Evolutionary conservation across 2,329 filamentous ascomycete genomes (phyloP), one percentile per base, ranked within the genome.

Genomic region (Elsinoe ampelina): DNA sequence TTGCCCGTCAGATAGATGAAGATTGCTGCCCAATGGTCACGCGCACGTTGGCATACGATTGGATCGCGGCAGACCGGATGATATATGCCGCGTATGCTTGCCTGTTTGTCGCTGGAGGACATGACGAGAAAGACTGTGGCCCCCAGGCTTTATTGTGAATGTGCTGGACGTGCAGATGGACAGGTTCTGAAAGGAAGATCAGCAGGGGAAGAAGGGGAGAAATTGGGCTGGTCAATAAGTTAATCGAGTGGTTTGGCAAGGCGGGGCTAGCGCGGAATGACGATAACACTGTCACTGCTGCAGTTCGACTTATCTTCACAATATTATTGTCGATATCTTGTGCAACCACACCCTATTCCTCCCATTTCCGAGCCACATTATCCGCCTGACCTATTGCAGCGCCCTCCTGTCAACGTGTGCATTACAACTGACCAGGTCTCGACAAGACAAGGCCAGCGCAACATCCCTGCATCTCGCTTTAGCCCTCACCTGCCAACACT

Each of bases 41-140:
- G 52, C 52, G 36, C 52, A 55, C 52, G 52, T 55, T 55, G 52
- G 22, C 39, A 11, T 38, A 55, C 43, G 52, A 55, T 55, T 55
- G 52, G 52, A n/a, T 19, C 20, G 39, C 52, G 52, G 38, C 52
- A 39, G 12, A 10, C 15, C 48, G 48, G 48, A 52, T 15, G 26
- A 35, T 30, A 35, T 30, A 35, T 36, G 32, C 11, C 12, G 32
- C 7, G 5, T 5, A 6, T 36, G 48, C 48, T 52, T 39, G 48
- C 36, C 48, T 52, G 19, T 30, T 45, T 45, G 41, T 45, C 41
- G 12, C 17, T n/a, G 41, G 12, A 19, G 20, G 41, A 42, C 10
- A 42, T 17, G 17, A 15, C 22, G n/a, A 19, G 10, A 11, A 4
- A 3, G 39, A 22, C 30, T 20, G 20, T 45, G 19, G 41, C 15